These are phyloP conservation scores for Cetradonia linearis DNA, from an alignment of 495 filamentous ascomycete species.

Conservation along the genomic window DNA sequence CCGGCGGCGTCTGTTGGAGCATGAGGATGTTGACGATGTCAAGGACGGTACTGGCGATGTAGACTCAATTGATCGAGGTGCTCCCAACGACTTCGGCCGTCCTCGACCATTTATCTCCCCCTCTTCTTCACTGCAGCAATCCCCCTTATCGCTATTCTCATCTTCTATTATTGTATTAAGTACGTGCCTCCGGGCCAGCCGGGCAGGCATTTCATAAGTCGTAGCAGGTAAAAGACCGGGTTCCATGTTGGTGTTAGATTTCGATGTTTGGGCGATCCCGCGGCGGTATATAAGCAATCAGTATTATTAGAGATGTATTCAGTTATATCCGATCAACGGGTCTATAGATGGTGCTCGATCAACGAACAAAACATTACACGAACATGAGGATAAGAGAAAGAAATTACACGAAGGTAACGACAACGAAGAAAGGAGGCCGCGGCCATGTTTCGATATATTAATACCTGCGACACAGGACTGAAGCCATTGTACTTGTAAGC, in stretches of 20 bases:
- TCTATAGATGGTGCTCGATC: conserved; percentile 31
- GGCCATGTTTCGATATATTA: conserved; percentile 30
- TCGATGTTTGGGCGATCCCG: neutral
- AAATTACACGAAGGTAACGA: conserved; percentile 23
- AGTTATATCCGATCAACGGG: conserved; percentile 36
- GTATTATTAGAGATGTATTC: conserved; percentile 20
- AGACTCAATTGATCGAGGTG: conserved; percentile 34
- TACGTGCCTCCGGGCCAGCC: conserved; percentile 58
- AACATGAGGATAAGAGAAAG: conserved; percentile 14
- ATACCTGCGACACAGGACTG: conserved; percentile 12
- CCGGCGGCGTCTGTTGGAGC: conserved; percentile 39
- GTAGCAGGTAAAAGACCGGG: conserved; percentile 49
- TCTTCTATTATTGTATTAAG: conserved; percentile 90
- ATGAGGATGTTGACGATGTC: conserved; percentile 34
- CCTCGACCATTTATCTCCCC: conserved; percentile 10
- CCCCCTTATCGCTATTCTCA: conserved; percentile 36
- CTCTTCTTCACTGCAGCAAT: conserved; percentile 23
- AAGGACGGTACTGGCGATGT: conserved; percentile 42
- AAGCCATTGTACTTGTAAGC: neutral
- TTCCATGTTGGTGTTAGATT: conserved; percentile 42
- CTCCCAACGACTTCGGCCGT: conserved; percentile 30
- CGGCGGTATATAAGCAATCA: neutral
- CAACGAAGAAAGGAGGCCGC: conserved; percentile 23
- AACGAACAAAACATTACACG: conserved; percentile 30
- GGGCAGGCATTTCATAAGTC: conserved; percentile 51